A percentile compares a stretch with the other conserved stretches of the same genome.
phyloP scores from a whole-genome alignment of 1,139 yeast species.

The Kurtzmaniella quercitrusa region DNA sequence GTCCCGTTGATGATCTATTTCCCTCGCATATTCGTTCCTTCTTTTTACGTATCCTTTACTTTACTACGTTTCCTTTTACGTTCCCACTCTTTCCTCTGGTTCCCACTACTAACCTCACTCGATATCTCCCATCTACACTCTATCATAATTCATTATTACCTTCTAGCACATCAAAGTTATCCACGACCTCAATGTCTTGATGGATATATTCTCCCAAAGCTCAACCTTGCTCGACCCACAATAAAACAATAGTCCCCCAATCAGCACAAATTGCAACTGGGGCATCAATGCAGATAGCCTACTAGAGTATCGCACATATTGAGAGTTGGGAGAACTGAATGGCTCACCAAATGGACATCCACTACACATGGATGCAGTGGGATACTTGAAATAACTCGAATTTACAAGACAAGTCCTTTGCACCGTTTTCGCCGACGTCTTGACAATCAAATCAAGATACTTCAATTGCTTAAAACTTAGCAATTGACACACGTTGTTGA shows the following conservation, averaged over 20 bases:
- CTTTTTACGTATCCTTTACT: too few relatives aligned
- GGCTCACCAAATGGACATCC: background rate
- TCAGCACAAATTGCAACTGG: background rate
- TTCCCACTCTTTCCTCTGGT: too few relatives aligned
- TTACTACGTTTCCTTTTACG: too few relatives aligned
- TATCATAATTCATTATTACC: background rate
- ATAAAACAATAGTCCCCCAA: background rate
- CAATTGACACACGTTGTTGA: background rate
- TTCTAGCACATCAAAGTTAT: background rate
- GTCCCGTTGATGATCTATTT: too few relatives aligned
- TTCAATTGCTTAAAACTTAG: conserved; percentile 9
- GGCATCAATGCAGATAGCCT: background rate
- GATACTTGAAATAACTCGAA: conserved; percentile 4
- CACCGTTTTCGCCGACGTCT: background rate
- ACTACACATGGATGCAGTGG: conserved; percentile 2
- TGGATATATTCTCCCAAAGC: conserved; percentile 2
- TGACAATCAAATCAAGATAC: conserved; percentile 7
- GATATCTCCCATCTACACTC: background rate
- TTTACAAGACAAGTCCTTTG: conserved; percentile 2
- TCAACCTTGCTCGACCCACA: conserved; percentile 1
- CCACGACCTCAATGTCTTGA: conserved; percentile 1
- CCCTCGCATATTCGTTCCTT: too few relatives aligned
- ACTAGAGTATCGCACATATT: background rate
- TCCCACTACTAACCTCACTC: too few relatives aligned
- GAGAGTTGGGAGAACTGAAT: background rate